Evolutionary conservation across 768 basidiomycete species (phyloP).

Genomic region (Macrolepiota albuminosa): DNA sequence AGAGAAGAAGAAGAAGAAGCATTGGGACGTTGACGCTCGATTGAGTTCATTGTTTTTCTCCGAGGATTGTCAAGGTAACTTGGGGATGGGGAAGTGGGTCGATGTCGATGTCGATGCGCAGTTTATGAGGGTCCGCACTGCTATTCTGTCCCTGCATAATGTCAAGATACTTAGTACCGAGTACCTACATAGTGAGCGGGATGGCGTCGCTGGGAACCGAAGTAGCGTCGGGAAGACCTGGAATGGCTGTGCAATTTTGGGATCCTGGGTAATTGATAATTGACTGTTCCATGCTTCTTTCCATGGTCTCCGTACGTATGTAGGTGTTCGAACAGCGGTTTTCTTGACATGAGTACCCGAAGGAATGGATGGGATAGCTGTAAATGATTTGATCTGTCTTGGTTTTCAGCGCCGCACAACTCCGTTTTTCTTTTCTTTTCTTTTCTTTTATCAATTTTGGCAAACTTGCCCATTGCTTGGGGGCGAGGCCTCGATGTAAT

Average conservation of each 20-base stretch:
- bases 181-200: not conserved
- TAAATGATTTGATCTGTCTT: not conserved
- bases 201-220: not conserved
- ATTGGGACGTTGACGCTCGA: not conserved
- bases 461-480: too few relatives aligned
- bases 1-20: not conserved
- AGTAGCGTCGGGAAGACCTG: not conserved
- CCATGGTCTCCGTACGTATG: not conserved
- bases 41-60: not conserved
- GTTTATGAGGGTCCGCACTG: not conserved
- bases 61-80: too few relatives aligned
- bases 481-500: not conserved
- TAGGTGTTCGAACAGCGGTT: too few relatives aligned
- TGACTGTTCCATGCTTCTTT: not conserved
- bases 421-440: not conserved
- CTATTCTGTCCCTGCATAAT: not conserved
- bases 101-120: not conserved
- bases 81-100: too few relatives aligned
- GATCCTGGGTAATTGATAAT: not conserved
- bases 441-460: not conserved
- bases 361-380: not conserved
- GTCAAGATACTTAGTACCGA: not conserved
- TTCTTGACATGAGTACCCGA: too few relatives aligned
- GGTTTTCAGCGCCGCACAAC: not conserved
- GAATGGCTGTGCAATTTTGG: not conserved